Evolutionary conservation across 495 filamentous ascomycete species (phyloP).

Genomic region (Penicillium antarcticum): DNA sequence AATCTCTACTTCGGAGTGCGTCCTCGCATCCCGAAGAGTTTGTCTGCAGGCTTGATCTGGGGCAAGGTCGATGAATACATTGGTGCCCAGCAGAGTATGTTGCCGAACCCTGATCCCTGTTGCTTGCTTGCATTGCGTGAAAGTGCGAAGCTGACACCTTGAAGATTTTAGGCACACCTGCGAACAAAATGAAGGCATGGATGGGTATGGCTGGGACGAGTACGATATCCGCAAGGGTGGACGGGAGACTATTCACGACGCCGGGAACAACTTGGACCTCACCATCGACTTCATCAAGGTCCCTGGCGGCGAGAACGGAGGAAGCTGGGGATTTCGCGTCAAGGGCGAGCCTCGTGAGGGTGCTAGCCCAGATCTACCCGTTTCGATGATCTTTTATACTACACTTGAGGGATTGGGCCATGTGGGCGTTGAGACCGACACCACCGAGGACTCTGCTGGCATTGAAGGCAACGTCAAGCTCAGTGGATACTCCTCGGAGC

Average conservation of each 20-base stretch:
- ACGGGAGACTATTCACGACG: conserved; percentile 84
- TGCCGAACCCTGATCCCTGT: background rate
- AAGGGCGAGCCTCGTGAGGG: conserved; percentile 77
- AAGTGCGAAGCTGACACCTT: conserved; percentile 2
- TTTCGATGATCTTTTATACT: conserved; percentile 76
- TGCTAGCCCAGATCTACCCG: conserved; percentile 61
- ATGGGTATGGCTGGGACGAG: conserved; percentile 94
- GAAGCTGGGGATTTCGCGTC: conserved; percentile 86
- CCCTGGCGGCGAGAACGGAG: conserved; percentile 81
- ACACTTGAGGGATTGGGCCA: conserved; percentile 73
- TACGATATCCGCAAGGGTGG: conserved; percentile 89
- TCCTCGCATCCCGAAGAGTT: conserved; percentile 80
- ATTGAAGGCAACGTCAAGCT: conserved; percentile 73
- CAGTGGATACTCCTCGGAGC: conserved; percentile 63
- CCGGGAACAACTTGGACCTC: conserved; percentile 80
- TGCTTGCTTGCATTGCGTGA: background rate
- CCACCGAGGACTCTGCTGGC: conserved; percentile 48
- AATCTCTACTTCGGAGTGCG: conserved; percentile 95
- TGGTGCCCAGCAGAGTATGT: conserved; percentile 76
- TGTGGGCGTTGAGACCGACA: conserved; percentile 54
- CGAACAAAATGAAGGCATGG: conserved; percentile 92
- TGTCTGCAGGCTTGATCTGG: conserved; percentile 88
- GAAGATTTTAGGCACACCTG: conserved; percentile 90
- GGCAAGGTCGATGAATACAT: conserved; percentile 77
- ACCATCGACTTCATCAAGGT: conserved; percentile 92